Evolutionary conservation across 164 flowering plant genomes (phyloP).

Genomic region (Macadamia tetraphylla): DNA sequence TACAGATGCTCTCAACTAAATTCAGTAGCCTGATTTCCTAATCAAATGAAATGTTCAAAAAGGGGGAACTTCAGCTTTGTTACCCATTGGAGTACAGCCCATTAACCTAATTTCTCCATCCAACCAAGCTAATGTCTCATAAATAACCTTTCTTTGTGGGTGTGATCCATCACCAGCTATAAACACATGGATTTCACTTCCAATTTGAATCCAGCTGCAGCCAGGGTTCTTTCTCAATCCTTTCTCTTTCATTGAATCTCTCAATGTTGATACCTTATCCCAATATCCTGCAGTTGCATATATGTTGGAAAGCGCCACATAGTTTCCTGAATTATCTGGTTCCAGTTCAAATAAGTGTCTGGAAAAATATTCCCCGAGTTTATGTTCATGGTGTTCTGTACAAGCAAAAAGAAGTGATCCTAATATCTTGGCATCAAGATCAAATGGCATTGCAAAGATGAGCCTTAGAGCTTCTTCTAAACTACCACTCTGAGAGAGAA

Average conservation of each 20-base stretch:
- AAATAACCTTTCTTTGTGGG: slow-evolving; percentile 30
- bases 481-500: slow-evolving; percentile 43
- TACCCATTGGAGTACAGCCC: not conserved
- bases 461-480: slow-evolving; percentile 40
- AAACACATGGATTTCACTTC: slow-evolving; percentile 44
- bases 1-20: not conserved
- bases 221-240: slow-evolving; percentile 52
- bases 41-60: not conserved
- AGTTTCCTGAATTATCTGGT: slow-evolving; percentile 53
- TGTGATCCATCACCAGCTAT: slow-evolving; percentile 46
- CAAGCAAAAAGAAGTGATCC: slow-evolving; percentile 51
- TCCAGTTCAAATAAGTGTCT: slow-evolving; percentile 34
- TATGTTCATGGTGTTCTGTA: slow-evolving; percentile 27
- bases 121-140: slow-evolving; percentile 26
- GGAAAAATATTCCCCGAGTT: slow-evolving; percentile 39
- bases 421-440: slow-evolving; percentile 45
- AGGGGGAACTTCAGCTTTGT: slow-evolving; percentile 1
- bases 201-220: slow-evolving; percentile 62
- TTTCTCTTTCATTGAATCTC: slow-evolving; percentile 44
- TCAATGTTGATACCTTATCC: slow-evolving; percentile 34
- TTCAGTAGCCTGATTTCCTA: not conserved
- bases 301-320: slow-evolving; percentile 49
- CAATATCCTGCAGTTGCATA: slow-evolving; percentile 50
- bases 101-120: slow-evolving; percentile 28
- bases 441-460: slow-evolving; percentile 33